These are phyloP conservation scores for Gastrolobium villosum DNA, from an alignment of 306 rosid species.

Conservation along the genomic window DNA sequence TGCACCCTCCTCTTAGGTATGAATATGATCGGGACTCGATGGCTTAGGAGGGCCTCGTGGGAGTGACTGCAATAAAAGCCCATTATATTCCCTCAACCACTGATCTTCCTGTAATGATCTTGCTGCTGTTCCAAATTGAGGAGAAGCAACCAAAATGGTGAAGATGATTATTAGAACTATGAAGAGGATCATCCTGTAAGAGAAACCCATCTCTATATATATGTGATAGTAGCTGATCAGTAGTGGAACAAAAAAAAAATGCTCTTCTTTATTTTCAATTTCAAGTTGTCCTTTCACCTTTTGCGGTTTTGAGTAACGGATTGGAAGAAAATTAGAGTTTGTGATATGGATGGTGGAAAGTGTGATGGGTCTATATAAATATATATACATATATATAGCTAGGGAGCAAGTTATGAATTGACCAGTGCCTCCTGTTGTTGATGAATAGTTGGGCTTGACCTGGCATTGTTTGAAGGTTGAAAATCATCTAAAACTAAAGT, in stretches of 20 bases:
- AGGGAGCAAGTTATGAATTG: not conserved
- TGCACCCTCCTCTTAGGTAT: too few species aligned
- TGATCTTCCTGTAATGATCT: slow-evolving; percentile 48
- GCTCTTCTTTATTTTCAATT: slow-evolving; percentile 40
- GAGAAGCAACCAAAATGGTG: slow-evolving; percentile 40
- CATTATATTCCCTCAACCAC: slow-evolving; percentile 49
- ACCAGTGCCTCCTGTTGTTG: slow-evolving; percentile 10
- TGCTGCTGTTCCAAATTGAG: slow-evolving; percentile 41
- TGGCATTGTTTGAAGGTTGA: slow-evolving; percentile 13
- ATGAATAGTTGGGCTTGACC: not conserved
- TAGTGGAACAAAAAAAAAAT: not conserved
- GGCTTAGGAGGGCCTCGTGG: slow-evolving; percentile 41
- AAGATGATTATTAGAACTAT: slow-evolving; percentile 28
- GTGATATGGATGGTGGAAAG: slow-evolving; percentile 1
- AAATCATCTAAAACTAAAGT: not conserved
- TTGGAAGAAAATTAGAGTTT: not conserved
- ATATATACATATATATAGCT: too few species aligned
- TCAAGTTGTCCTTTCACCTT: too few species aligned
- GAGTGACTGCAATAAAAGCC: slow-evolving; percentile 50
- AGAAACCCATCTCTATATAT: slow-evolving; percentile 12
- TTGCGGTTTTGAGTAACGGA: not conserved
- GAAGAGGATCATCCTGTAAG: slow-evolving; percentile 28
- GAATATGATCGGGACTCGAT: slow-evolving; percentile 36
- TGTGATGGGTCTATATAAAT: not conserved
- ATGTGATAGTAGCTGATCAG: not conserved